Conservation (phyloP, 228 moss, liverwort and hornwort genomes). For the Sphagnum magellanicum region DNA sequence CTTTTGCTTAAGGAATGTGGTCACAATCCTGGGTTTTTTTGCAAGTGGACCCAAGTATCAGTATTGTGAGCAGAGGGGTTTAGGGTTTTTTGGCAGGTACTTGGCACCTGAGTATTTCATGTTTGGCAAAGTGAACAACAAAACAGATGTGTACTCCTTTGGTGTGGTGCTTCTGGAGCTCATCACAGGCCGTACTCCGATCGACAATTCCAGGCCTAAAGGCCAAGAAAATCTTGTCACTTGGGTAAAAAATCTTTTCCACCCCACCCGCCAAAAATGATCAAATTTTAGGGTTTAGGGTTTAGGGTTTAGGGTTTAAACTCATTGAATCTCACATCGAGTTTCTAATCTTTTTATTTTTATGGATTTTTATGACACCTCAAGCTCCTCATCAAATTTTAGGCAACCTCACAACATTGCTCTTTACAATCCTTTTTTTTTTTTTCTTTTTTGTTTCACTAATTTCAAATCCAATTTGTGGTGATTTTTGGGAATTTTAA, state of each 20-base stretch:
- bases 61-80: no score
- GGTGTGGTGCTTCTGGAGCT: constrained; percentile 91
- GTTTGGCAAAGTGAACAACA: constrained; percentile 94
- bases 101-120: constrained; percentile 98
- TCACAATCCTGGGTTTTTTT: no score
- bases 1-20: no score
- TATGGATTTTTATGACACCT: no score
- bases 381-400: neutral
- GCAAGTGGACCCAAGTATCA: no score
- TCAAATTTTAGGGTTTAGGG: neutral
- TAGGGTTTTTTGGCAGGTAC: constrained; percentile 44
- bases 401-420: neutral
- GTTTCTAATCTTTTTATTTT: no score
- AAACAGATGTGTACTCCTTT: constrained; percentile 89
- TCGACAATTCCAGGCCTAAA: constrained; percentile 73
- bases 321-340: no score
- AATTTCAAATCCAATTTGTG: neutral
- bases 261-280: neutral
- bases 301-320: no score
- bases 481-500: neutral
- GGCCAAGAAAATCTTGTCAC: constrained; percentile 85
- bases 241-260: constrained; percentile 45
- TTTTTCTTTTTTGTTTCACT: no score
- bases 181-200: constrained; percentile 81
- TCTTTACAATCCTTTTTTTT: neutral